These are phyloP conservation scores for Termitomyces sp. DNA, from an alignment of 768 basidiomycete genomes.

Conservation along the genomic window DNA sequence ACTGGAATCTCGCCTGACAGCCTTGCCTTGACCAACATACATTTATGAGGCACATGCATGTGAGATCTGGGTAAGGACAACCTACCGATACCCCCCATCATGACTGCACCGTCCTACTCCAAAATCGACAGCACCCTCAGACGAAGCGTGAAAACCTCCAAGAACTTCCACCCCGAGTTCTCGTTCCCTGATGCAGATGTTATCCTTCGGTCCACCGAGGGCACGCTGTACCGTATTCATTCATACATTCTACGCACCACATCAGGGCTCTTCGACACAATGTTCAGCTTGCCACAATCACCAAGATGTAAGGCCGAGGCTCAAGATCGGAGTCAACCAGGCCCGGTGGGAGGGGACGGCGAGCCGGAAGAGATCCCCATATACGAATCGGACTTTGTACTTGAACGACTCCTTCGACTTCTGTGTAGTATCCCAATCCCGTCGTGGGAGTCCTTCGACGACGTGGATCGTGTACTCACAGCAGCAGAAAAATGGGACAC, in stretches of 20 bases:
- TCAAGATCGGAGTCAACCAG: background rate
- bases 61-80: constrained; percentile 2
- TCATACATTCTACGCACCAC: constrained; percentile 54
- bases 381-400: constrained; percentile 39
- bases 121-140: constrained; percentile 7
- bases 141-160: background rate
- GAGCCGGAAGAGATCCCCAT: constrained; percentile 28
- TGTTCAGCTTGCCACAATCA: constrained; percentile 57
- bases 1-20: constrained; percentile 16
- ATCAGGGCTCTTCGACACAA: constrained; percentile 57
- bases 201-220: constrained; percentile 38
- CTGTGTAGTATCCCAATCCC: constrained; percentile 52
- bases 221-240: constrained; percentile 53
- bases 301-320: constrained; percentile 6
- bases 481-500: constrained; percentile 74
- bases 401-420: constrained; percentile 55
- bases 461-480: constrained; percentile 49
- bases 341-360: background rate
- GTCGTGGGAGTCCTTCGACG: constrained; percentile 45
- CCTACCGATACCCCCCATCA: constrained; percentile 10
- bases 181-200: constrained; percentile 31
- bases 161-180: constrained; percentile 29
- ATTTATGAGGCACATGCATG: constrained; percentile 16
- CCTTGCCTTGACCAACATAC: constrained; percentile 16
- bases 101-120: constrained; percentile 16